Evolutionary conservation across 83 land plant species (phyloP).

Genomic region (Picea abies): DNA sequence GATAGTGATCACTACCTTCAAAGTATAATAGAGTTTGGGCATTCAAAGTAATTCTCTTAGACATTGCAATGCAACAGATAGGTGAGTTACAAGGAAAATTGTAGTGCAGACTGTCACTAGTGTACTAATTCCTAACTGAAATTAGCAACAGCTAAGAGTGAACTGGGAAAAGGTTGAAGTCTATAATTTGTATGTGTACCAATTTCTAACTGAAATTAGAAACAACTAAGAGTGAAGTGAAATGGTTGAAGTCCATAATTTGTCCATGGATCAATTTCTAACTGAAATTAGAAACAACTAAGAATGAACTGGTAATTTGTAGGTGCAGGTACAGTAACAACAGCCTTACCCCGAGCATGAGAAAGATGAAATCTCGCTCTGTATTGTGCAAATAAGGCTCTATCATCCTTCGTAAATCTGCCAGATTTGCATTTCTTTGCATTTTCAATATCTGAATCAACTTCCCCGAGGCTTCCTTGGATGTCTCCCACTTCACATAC

Average conservation of each 20-base stretch:
- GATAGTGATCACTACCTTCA: too few species aligned
- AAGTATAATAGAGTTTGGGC: too few species aligned
- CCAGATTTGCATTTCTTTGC: conserved; percentile 28
- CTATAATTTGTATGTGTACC: too few species aligned
- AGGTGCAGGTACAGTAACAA: not conserved
- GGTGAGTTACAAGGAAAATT: too few species aligned
- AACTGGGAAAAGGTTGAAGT: not conserved
- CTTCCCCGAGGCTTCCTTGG: conserved; percentile 47
- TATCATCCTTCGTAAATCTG: conserved; percentile 46
- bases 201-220: not conserved
- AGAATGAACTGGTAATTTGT: not conserved
- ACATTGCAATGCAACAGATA: too few species aligned
- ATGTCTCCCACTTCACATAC: conserved; percentile 65
- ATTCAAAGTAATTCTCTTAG: too few species aligned
- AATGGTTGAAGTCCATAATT: not conserved
- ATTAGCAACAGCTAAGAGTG: conserved; percentile 12
- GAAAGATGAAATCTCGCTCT: conserved; percentile 45
- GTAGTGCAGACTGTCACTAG: too few species aligned
- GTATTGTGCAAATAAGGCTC: conserved; percentile 24
- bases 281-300: not conserved
- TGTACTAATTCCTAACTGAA: too few species aligned
- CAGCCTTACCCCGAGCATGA: conserved; percentile 40
- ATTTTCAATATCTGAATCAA: conserved; percentile 34
- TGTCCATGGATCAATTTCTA: not conserved
- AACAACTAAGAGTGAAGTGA: not conserved